These are phyloP conservation scores for Parsonsia alboflavescens DNA, from an alignment of 257 asterid genomes.

Conservation along the genomic window DNA sequence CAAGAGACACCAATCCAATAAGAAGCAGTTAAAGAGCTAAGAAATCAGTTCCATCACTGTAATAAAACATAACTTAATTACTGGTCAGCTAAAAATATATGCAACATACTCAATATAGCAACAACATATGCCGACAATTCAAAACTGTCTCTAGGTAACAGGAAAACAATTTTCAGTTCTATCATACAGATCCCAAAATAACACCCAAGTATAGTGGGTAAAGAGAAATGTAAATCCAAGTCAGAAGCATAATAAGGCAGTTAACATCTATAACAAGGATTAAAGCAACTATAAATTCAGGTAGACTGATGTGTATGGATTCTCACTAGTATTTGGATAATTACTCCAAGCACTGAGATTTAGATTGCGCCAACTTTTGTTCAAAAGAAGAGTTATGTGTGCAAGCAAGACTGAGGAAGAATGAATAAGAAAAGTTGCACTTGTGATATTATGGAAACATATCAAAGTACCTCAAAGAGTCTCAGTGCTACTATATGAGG, in stretches of 20 bases:
- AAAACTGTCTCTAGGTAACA: no score
- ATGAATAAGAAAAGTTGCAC: background rate
- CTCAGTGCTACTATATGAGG: constrained; percentile 87
- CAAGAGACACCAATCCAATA: constrained; percentile 32
- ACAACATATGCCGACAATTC: background rate
- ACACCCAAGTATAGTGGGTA: no score
- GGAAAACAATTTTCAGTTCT: no score
- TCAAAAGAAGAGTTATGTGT: background rate
- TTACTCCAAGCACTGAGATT: background rate
- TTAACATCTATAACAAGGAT: no score
- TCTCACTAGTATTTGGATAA: background rate
- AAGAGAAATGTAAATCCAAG: no score
- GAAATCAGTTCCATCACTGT: constrained; percentile 8
- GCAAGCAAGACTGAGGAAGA: background rate
- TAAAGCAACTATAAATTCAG: background rate
- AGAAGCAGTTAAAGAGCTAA: constrained; percentile 23
- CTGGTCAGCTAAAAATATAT: background rate
- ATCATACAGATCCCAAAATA: no score
- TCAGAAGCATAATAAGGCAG: no score
- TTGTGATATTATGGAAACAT: constrained; percentile 6
- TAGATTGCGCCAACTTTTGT: background rate
- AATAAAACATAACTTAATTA: background rate
- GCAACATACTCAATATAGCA: background rate
- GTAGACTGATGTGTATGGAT: background rate
- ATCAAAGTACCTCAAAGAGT: constrained; percentile 65